Conservation (phyloP, 164 flowering plant species). For the Aristolochia fimbriata region DNA sequence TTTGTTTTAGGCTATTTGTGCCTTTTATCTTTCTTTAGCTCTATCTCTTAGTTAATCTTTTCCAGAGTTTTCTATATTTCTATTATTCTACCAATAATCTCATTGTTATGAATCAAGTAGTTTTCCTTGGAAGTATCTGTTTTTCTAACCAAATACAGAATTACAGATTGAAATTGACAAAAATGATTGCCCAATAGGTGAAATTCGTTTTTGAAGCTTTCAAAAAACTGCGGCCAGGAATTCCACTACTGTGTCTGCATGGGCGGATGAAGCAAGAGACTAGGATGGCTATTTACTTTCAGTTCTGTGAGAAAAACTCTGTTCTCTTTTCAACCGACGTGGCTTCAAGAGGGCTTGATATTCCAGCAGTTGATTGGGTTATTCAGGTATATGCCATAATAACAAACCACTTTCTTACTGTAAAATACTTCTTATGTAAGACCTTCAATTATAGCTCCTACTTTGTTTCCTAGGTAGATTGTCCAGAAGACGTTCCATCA, state of each 20-base stretch:
- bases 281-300: constrained; percentile 58
- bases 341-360: constrained; percentile 90
- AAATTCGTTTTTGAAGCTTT: constrained; percentile 82
- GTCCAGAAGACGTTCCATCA: constrained; percentile 79
- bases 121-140: background rate
- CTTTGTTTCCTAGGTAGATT: constrained; percentile 56
- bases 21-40: too few relatives aligned
- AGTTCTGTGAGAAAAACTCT: constrained; percentile 60
- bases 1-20: too few relatives aligned
- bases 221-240: constrained; percentile 87
- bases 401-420: background rate
- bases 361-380: constrained; percentile 92
- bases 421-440: background rate
- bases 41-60: too few relatives aligned
- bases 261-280: constrained; percentile 76
- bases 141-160: too few relatives aligned
- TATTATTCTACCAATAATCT: background rate
- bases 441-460: background rate
- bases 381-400: constrained; percentile 52
- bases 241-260: constrained; percentile 84
- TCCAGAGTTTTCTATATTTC: too few relatives aligned
- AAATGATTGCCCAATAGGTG: constrained; percentile 32
- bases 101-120: background rate
- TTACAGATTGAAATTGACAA: too few relatives aligned
- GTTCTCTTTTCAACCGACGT: constrained; percentile 90